Evolutionary conservation across 345 rosid genomes (phyloP).

Genomic region (Streptanthus diversifolius): DNA sequence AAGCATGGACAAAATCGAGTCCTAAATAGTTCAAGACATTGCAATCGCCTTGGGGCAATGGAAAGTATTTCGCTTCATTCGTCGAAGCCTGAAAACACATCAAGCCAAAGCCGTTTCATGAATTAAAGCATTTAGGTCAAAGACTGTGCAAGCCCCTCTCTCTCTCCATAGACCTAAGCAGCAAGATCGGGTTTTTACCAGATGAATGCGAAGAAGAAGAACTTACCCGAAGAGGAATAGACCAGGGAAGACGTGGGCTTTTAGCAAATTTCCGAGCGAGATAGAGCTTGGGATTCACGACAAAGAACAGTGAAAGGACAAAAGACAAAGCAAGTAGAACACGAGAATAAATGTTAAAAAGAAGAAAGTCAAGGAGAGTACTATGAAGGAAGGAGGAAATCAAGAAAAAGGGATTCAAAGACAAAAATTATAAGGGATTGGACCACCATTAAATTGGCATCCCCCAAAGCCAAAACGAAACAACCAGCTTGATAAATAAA

Average conservation of each 20-base stretch:
- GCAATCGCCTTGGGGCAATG: conserved; percentile 6
- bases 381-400: conserved; percentile 1
- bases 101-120: not conserved
- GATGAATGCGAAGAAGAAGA: conserved; percentile 26
- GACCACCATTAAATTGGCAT: conserved; percentile 19
- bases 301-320: conserved; percentile 29
- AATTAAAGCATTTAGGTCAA: conserved; percentile 25
- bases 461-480: conserved; percentile 12
- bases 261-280: not conserved
- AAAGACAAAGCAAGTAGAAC: conserved; percentile 23
- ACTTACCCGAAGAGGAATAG: conserved; percentile 28
- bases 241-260: conserved; percentile 24
- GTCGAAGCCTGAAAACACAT: not conserved
- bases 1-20: conserved; percentile 1
- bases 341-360: conserved; percentile 17
- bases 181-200: conserved; percentile 18
- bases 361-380: conserved; percentile 32
- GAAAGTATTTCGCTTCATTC: conserved; percentile 15
- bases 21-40: conserved; percentile 21
- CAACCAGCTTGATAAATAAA: conserved; percentile 24
- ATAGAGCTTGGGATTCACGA: conserved; percentile 34
- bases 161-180: not conserved
- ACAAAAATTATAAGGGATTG: not conserved
- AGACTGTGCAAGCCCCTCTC: not conserved
- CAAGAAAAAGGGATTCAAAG: conserved; percentile 16